Base-by-base conservation (phyloP, 108 stramenopile species). In the Nitzschia putrida region DNA sequence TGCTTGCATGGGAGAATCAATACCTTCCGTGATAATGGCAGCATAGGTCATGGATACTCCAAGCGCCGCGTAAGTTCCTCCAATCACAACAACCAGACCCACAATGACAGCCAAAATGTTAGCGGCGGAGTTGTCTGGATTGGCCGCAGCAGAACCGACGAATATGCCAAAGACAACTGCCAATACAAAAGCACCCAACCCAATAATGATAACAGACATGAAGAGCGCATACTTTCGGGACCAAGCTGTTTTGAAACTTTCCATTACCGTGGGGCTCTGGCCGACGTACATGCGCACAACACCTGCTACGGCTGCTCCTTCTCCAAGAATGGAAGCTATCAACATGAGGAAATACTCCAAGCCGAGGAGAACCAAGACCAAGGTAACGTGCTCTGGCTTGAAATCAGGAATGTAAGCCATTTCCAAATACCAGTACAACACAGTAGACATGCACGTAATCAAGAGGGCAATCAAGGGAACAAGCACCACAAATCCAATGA, bases 11-110 rank as follows among this genome's bases (percentile, higher is more conserved):
- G 70, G 60, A 7, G 51, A 43, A 8, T 40, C 21, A 21, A 68
- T 56, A 23, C 58, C 43, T 38, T 73, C 72, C 40, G 65, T 24
- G 64, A 73, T 66, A n/a, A 73, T 73, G 7, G 72, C 53, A 6
- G 72, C 64, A 26, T 24, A 50, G 13, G 54, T 34, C 43, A 73
- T 13, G 12, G 57, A 37, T 13, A 47, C 25, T 6, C 72, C 72
- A 47, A 65, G 20, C 37, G 56, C 64, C 8, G 11, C 39, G 43
- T 65, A 73, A 8, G 24, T 14, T 11, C 45, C 72, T 11, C 13
- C 53, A 18, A 23, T 1, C 2, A 64, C 20, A 50, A 57, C 23
- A 21, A 34, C 56, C n/a, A 47, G 5, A 12, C 61, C 21, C 7
- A 24, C 34, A 0, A 73, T 8, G 16, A 66, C 64, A 4, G 64